These are phyloP conservation scores for Omphalotus olearius DNA, from an alignment of 1,284 basidiomycete genomes.

Conservation along the genomic window DNA sequence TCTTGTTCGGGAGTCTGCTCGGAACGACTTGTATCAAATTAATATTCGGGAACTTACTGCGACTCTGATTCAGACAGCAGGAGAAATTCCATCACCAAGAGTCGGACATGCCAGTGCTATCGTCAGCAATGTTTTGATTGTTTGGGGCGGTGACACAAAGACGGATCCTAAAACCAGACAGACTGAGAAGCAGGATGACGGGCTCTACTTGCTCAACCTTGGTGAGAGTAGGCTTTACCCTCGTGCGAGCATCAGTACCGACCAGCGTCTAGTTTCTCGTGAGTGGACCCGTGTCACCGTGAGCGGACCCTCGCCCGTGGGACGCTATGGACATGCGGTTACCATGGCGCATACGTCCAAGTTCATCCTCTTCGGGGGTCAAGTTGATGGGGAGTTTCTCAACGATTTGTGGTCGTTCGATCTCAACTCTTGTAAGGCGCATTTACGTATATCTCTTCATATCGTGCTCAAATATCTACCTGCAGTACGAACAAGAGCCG, in stretches of 20 bases:
- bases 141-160: slow-evolving; percentile 98
- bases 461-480: slow-evolving; percentile 10
- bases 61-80: slow-evolving; percentile 80
- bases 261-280: slow-evolving; percentile 56
- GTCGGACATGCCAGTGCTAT: slow-evolving; percentile 97
- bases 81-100: slow-evolving; percentile 85
- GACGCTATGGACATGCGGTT: slow-evolving; percentile 95
- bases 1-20: slow-evolving; percentile 86
- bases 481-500: slow-evolving; percentile 66
- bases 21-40: slow-evolving; percentile 93
- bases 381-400: slow-evolving; percentile 93
- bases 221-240: slow-evolving; percentile 50
- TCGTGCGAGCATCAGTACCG: slow-evolving; percentile 7
- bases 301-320: slow-evolving; percentile 73
- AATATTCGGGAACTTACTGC: slow-evolving; percentile 78
- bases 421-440: slow-evolving; percentile 79
- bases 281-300: slow-evolving; percentile 93
- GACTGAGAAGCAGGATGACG: slow-evolving; percentile 87
- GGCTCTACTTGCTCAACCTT: slow-evolving; percentile 93
- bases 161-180: slow-evolving; percentile 61
- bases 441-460: slow-evolving; percentile 7
- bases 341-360: slow-evolving; percentile 82
- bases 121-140: slow-evolving; percentile 92
- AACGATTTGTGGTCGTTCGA: slow-evolving; percentile 98
- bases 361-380: slow-evolving; percentile 96